A percentile compares a stretch with the other conserved stretches of the same genome.
phyloP scores from a whole-genome alignment of 164 flowering plant genomes.

The Vitis cinerea region DNA sequence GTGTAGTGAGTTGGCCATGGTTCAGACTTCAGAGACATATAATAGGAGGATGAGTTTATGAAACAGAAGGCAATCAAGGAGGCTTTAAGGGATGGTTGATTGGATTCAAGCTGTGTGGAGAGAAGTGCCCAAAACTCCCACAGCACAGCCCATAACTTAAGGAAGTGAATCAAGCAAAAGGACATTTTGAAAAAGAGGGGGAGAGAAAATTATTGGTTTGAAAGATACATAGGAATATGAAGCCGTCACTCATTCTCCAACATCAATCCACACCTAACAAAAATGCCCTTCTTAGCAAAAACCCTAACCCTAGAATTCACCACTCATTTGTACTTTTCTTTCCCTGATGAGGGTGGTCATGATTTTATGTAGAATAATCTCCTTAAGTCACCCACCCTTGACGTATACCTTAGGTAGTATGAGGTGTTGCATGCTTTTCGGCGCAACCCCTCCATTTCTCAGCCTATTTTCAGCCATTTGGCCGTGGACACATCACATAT shows the following conservation, averaged over 20 bases:
- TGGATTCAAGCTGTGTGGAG: too few relatives aligned
- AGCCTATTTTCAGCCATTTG: too few relatives aligned
- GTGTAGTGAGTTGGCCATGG: too few relatives aligned
- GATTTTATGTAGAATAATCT: conserved; percentile 5
- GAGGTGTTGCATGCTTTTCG: conserved; percentile 8
- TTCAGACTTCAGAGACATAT: too few relatives aligned
- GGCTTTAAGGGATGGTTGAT: too few relatives aligned
- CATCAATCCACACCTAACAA: conserved; percentile 35
- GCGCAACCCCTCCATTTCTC: conserved; percentile 6
- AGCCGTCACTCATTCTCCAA: conserved; percentile 61
- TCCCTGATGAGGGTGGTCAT: conserved; percentile 11
- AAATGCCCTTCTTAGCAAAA: conserved; percentile 22
- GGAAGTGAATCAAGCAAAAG: conserved; percentile 26
- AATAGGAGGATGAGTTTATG: neutral
- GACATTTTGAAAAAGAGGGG: conserved; percentile 17
- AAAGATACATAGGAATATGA: conserved; percentile 22
- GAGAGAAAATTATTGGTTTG: conserved; percentile 26
- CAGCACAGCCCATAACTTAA: conserved; percentile 31
- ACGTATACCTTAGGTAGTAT: conserved; percentile 8
- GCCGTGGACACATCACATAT: too few relatives aligned
- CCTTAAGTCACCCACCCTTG: conserved; percentile 16
- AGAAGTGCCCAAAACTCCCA: neutral
- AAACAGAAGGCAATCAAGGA: neutral
- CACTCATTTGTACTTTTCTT: conserved; percentile 20
- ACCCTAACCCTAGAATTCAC: conserved; percentile 26